Percentiles rank a stretch among this genome's conserved stretches.
These are phyloP conservation scores for Phaeosphaeriaceae sp. DNA, from an alignment of 2,329 filamentous ascomycete genomes.

Conservation along the genomic window DNA sequence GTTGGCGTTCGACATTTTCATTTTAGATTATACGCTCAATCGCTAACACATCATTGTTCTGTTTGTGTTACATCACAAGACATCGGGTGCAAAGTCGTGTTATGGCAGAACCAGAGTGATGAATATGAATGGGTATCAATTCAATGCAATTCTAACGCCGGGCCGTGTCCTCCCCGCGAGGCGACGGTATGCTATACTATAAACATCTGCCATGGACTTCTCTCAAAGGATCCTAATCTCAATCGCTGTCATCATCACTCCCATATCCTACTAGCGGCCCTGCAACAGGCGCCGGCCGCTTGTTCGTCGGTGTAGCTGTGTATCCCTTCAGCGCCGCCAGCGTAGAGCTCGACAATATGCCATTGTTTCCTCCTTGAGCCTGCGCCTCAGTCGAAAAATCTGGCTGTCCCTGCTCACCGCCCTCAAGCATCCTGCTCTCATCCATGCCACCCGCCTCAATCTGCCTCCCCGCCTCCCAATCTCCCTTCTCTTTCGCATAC, in stretches of 20 bases:
- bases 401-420: conserved; percentile 40
- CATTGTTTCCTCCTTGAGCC: conserved; percentile 54
- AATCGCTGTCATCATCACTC: conserved; percentile 82
- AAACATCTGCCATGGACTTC: too few species aligned
- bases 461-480: conserved; percentile 69
- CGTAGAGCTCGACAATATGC: conserved; percentile 84
- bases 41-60: not conserved
- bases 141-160: not conserved
- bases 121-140: conserved; percentile 5
- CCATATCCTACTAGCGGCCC: conserved; percentile 88
- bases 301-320: conserved; percentile 53
- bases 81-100: too few species aligned
- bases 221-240: too few species aligned
- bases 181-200: conserved; percentile 5
- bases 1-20: not conserved
- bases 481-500: conserved; percentile 79
- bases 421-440: conserved; percentile 56
- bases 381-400: conserved; percentile 12
- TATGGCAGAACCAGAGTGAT: not conserved
- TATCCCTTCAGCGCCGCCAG: conserved; percentile 75
- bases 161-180: not conserved
- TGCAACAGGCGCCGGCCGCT: conserved; percentile 60
- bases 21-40: not conserved
- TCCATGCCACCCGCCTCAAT: conserved; percentile 64
- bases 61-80: too few species aligned